Base-by-base conservation (phyloP, 2,329 filamentous ascomycete species). In the Sphaerulina musiva region DNA sequence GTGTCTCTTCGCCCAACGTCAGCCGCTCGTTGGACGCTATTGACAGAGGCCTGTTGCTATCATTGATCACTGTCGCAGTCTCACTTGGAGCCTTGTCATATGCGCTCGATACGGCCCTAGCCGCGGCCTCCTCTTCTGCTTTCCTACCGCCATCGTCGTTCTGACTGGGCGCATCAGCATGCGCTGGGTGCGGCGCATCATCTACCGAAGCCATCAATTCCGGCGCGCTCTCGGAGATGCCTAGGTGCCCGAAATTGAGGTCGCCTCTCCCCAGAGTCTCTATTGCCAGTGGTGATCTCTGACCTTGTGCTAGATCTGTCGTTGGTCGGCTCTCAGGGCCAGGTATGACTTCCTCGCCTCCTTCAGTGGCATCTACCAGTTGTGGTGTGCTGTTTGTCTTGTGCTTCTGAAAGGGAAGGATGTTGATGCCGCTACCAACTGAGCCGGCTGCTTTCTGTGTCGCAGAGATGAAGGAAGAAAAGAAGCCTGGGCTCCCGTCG, bases 181-280 rank as follows among this genome's bases (percentile, higher is more conserved):
- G 57, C 38, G 36, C 42, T 6, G 23, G n/a, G 10, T 46, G 29
- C 2, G 52, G 26, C 17, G 23, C n/a, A 49, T 52, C 55, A 14
- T 20, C 46, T 80, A 48, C 43, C 8, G 75, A 80, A n/a, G 80
- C 75, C 62, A 80, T 77, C 3, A 82, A 79, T 32, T 79, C 84
- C 46, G 77, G 70, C n/a, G 79, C 70, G 63, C 74, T 79, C 11
- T 75, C 74, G 9, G 78, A 71, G 52, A 97, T 87, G 34, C 92
- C 92, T 41, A 97, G 77, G 66, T 95, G 89, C 64, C 88, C 90
- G 53, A 97, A 79, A 69, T 89, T 95, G 46, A 98, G 76, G 66
- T 96, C 88, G 4, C 93, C 93, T 64, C 83, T 83, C 10, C 93
- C 93, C 47, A 98, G 77, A 0, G 93, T 97, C 66, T 92, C 89